Conservation (phyloP, 2,329 filamentous ascomycete species). For the Sclerotinia minor region DNA sequence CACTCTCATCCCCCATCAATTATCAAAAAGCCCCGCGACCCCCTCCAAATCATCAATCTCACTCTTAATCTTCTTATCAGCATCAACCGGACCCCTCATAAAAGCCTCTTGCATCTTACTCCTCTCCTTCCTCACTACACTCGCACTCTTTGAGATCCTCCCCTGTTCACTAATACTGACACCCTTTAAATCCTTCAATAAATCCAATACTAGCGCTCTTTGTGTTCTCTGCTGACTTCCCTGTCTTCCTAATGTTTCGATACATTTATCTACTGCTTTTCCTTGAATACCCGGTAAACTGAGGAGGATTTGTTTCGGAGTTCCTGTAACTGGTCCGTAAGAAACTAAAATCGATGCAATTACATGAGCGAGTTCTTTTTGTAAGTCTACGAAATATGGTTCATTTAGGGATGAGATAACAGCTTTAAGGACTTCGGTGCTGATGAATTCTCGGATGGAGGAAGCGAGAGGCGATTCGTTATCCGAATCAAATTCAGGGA, state of each 20-base stretch:
- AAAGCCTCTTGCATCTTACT: slow-evolving; percentile 67
- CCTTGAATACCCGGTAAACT: slow-evolving; percentile 75
- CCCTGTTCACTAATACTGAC: slow-evolving; percentile 93
- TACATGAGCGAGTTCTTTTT: slow-evolving; percentile 84
- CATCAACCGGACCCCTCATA: slow-evolving; percentile 51
- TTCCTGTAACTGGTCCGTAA: slow-evolving; percentile 68
- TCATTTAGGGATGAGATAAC: slow-evolving; percentile 91
- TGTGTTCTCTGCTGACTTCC: slow-evolving; percentile 70
- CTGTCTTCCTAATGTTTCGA: slow-evolving; percentile 59
- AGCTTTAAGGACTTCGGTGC: slow-evolving; percentile 81
- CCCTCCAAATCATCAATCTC: slow-evolving; percentile 36
- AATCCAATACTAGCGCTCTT: slow-evolving; percentile 75
- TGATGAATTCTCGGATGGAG: slow-evolving; percentile 86
- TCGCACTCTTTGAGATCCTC: slow-evolving; percentile 64
- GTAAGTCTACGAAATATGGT: slow-evolving; percentile 93
- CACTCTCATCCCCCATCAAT: background rate
- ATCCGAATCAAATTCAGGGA: slow-evolving; percentile 70
- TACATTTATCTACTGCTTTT: slow-evolving; percentile 64
- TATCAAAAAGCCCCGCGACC: slow-evolving; percentile 39
- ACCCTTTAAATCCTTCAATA: slow-evolving; percentile 83
- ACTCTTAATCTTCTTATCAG: slow-evolving; percentile 10
- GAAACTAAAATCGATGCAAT: slow-evolving; percentile 83
- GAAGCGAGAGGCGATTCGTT: slow-evolving; percentile 51
- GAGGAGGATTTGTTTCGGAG: slow-evolving; percentile 73
- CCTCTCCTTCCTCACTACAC: slow-evolving; percentile 47